Conservation (phyloP, 768 basidiomycete species). For the Suillus discolor region DNA sequence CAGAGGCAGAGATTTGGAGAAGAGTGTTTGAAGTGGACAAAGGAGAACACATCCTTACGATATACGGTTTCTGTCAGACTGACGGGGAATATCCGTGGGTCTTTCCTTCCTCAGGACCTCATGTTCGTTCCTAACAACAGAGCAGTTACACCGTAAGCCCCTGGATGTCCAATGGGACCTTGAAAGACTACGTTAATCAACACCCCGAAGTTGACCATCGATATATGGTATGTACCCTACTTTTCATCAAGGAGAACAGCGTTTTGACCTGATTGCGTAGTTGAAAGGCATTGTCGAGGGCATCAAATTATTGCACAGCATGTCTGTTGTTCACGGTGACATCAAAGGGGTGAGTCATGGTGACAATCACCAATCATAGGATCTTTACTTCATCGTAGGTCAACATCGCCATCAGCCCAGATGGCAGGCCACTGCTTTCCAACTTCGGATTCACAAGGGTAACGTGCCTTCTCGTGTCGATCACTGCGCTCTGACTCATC, state of each 20-base stretch:
- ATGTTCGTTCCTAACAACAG: slow-evolving; percentile 9
- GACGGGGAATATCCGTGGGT: slow-evolving; percentile 59
- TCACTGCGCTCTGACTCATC: neutral
- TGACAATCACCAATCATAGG: neutral
- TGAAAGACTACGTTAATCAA: slow-evolving; percentile 46
- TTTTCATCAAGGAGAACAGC: slow-evolving; percentile 1
- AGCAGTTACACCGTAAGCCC: slow-evolving; percentile 58
- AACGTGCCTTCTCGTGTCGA: neutral
- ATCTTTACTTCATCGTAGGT: slow-evolving; percentile 31
- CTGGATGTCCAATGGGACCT: slow-evolving; percentile 56
- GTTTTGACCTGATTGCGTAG: slow-evolving; percentile 28
- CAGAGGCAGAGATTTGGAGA: slow-evolving; percentile 58
- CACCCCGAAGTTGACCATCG: slow-evolving; percentile 46
- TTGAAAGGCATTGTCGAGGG: slow-evolving; percentile 49
- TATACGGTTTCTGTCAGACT: slow-evolving; percentile 56
- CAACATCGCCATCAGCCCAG: slow-evolving; percentile 48
- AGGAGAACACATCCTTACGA: slow-evolving; percentile 55
- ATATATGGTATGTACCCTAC: slow-evolving; percentile 35
- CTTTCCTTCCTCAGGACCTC: neutral
- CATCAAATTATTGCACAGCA: slow-evolving; percentile 50
- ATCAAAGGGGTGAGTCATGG: slow-evolving; percentile 46
- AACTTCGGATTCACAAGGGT: slow-evolving; percentile 62
- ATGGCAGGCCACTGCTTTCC: slow-evolving; percentile 53
- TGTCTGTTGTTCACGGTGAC: slow-evolving; percentile 61
- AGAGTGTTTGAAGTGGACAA: slow-evolving; percentile 54